These are phyloP conservation scores for Candida silvicultrix DNA, from an alignment of 805 yeast species.

Conservation along the genomic window DNA sequence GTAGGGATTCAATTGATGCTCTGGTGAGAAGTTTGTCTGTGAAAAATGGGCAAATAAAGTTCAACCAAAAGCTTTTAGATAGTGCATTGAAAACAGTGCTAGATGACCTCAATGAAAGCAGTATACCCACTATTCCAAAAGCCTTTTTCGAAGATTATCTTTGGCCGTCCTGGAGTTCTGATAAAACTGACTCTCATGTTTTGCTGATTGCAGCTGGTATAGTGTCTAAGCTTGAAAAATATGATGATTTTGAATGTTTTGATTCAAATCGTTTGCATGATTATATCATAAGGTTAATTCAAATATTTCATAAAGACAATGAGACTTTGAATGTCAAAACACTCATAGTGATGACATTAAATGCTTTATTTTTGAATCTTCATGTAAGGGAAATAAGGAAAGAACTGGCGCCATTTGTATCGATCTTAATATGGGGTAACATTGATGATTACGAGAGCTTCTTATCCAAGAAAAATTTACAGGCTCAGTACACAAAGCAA, in stretches of 20 bases:
- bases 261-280: slow-evolving; percentile 3
- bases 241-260: not conserved
- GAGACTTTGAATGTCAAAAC: slow-evolving; percentile 1
- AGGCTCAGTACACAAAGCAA: not conserved
- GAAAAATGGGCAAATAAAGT: not conserved
- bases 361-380: slow-evolving; percentile 1
- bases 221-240: not conserved
- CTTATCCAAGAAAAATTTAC: not conserved
- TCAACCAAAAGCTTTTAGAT: not conserved
- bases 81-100: not conserved
- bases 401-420: slow-evolving; percentile 11
- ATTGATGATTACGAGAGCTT: not conserved
- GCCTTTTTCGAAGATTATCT: not conserved
- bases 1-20: not conserved
- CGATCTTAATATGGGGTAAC: slow-evolving; percentile 11
- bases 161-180: not conserved
- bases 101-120: not conserved
- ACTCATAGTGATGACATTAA: slow-evolving; percentile 1
- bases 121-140: not conserved
- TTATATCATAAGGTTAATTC: slow-evolving; percentile 10
- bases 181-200: not conserved
- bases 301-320: slow-evolving; percentile 8
- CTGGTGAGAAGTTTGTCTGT: not conserved
- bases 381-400: slow-evolving; percentile 1
- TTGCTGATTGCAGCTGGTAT: not conserved